A percentile compares a stretch with the other conserved stretches of the same genome.
These are phyloP conservation scores for Parastagonospora nodorum DNA, from an alignment of 2,329 filamentous ascomycete species.

Conservation along the genomic window DNA sequence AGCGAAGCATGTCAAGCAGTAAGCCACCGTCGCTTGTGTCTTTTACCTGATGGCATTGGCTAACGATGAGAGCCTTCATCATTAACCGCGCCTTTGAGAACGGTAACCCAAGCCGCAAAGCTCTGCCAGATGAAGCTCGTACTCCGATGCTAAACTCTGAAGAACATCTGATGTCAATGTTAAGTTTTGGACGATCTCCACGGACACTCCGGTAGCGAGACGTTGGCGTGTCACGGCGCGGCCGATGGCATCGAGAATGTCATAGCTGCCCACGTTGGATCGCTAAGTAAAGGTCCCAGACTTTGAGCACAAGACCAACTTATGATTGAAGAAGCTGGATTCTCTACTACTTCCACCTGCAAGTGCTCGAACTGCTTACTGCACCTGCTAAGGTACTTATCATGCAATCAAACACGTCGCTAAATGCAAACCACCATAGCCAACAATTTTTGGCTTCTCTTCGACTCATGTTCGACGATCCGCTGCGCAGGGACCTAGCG, in stretches of 20 bases:
- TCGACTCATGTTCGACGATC: neutral
- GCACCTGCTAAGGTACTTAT: no score
- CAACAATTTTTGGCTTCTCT: neutral
- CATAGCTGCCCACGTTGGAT: constrained; percentile 12
- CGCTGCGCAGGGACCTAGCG: neutral
- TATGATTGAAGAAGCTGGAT: no score
- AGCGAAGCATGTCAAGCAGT: neutral
- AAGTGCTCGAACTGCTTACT: no score
- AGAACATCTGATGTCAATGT: neutral
- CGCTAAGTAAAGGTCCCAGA: constrained; percentile 13
- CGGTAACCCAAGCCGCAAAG: neutral
- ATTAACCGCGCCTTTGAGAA: neutral
- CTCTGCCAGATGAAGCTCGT: neutral
- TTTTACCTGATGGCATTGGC: neutral
- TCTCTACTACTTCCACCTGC: no score
- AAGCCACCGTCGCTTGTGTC: neutral
- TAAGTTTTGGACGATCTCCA: constrained; percentile 4
- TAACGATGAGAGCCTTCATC: neutral
- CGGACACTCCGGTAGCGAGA: constrained; percentile 34
- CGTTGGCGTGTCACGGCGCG: constrained; percentile 37
- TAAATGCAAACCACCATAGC: no score
- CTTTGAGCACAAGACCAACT: neutral
- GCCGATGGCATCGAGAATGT: constrained; percentile 34
- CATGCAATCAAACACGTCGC: no score
- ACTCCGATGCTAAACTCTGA: neutral